Evolutionary conservation across 371 early-diverging fungal species (phyloP).

Genomic region (Circinella umbellata): DNA sequence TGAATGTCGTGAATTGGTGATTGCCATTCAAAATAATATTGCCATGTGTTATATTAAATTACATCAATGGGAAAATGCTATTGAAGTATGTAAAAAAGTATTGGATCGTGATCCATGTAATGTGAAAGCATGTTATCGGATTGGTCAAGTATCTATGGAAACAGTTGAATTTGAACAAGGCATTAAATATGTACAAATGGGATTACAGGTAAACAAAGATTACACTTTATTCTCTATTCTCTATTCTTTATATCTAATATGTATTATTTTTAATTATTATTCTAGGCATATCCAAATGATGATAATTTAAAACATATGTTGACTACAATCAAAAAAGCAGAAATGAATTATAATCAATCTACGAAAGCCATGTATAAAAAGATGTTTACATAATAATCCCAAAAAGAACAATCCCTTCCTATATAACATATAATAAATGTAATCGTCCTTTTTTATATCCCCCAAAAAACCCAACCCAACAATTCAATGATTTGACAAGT

Average conservation of each 20-base stretch:
- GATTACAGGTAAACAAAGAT: slow-evolving; percentile 58
- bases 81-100: slow-evolving; percentile 51
- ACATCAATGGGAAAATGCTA: slow-evolving; percentile 42
- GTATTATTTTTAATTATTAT: neutral
- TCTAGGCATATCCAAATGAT: slow-evolving; percentile 19
- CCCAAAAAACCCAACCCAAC: neutral
- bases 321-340: slow-evolving; percentile 14
- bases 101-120: slow-evolving; percentile 58
- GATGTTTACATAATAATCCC: slow-evolving; percentile 24
- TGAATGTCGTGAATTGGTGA: slow-evolving; percentile 31
- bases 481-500: neutral
- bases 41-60: slow-evolving; percentile 46
- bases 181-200: slow-evolving; percentile 45
- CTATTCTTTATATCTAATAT: no score
- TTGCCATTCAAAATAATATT: slow-evolving; percentile 45
- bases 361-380: slow-evolving; percentile 35
- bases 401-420: no score
- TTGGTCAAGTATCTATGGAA: slow-evolving; percentile 63
- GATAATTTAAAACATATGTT: slow-evolving; percentile 20
- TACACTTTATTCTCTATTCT: no score
- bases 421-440: no score
- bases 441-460: no score
- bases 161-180: slow-evolving; percentile 59
- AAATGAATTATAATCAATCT: slow-evolving; percentile 13
- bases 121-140: slow-evolving; percentile 67